These are phyloP conservation scores for Erysimum cheiranthoides DNA, from an alignment of 345 rosid species.

Conservation along the genomic window DNA sequence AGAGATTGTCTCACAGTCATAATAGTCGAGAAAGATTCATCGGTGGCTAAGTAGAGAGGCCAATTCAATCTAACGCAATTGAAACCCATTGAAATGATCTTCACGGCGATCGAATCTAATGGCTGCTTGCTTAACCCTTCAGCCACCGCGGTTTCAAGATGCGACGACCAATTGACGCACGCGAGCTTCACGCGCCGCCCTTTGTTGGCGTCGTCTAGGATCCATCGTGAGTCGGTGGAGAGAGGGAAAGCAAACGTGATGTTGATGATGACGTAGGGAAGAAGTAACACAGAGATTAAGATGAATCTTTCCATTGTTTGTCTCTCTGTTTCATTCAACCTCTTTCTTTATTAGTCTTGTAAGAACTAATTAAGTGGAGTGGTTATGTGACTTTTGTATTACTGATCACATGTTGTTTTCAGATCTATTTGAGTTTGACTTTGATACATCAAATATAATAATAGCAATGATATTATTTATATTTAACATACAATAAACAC, in stretches of 20 bases:
- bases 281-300: constrained; percentile 9
- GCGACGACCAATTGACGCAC: constrained; percentile 76
- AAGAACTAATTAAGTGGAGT: too few species aligned
- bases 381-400: too few species aligned
- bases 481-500: not conserved
- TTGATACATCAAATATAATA: too few species aligned
- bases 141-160: constrained; percentile 67
- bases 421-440: too few species aligned
- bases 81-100: constrained; percentile 54
- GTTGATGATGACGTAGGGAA: constrained; percentile 11
- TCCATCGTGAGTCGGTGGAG: constrained; percentile 65
- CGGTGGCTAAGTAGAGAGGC: constrained; percentile 64
- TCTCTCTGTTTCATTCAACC: constrained; percentile 2
- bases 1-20: constrained; percentile 72
- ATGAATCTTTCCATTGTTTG: constrained; percentile 30
- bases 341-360: not conserved
- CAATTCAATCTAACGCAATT: constrained; percentile 75
- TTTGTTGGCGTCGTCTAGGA: constrained; percentile 49
- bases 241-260: constrained; percentile 50
- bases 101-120: constrained; percentile 47
- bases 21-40: constrained; percentile 52
- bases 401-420: too few species aligned
- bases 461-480: not conserved
- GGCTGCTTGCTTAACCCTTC: constrained; percentile 80
- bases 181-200: constrained; percentile 71